A percentile compares a stretch with the other conserved stretches of the same genome.
Evolutionary conservation across 352 stramenopile species (phyloP).

Genomic region (Poterioochromonas sp.): DNA sequence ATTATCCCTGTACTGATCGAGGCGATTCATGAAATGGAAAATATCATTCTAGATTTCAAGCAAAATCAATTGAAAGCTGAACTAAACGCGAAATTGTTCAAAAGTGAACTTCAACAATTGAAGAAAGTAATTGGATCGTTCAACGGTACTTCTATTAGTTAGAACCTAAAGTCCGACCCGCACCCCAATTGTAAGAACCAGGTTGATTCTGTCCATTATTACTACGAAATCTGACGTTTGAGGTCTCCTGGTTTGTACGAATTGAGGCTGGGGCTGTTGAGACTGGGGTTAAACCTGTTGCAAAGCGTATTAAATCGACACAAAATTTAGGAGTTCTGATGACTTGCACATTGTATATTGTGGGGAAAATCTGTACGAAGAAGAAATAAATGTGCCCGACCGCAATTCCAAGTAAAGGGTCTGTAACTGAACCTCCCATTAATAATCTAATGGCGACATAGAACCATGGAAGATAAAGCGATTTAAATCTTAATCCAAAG

Average conservation of each 20-base stretch:
- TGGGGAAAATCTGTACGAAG: background rate
- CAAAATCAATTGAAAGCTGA: no score
- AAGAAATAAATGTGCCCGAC: slow-evolving; percentile 25
- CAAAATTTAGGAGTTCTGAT: slow-evolving; percentile 18
- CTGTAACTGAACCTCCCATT: slow-evolving; percentile 16
- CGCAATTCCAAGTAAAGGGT: slow-evolving; percentile 17
- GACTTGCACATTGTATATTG: background rate
- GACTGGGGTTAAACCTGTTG: background rate
- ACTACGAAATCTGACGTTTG: no score
- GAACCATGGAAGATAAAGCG: slow-evolving; percentile 13
- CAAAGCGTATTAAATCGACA: background rate
- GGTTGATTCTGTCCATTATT: no score
- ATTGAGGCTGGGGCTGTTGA: no score
- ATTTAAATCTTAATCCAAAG: slow-evolving; percentile 12
- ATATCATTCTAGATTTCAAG: no score
- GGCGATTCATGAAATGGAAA: slow-evolving; percentile 20
- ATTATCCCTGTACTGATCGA: slow-evolving; percentile 22
- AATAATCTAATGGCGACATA: slow-evolving; percentile 18
- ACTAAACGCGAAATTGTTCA: no score
- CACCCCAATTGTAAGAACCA: background rate
- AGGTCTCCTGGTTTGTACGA: no score
- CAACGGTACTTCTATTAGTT: no score
- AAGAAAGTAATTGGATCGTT: no score
- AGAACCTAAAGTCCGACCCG: background rate
- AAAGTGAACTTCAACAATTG: no score